Evolutionary conservation across 768 basidiomycete species (phyloP), one percentile per base, ranked within the genome.

Genomic region (Mycena metata): DNA sequence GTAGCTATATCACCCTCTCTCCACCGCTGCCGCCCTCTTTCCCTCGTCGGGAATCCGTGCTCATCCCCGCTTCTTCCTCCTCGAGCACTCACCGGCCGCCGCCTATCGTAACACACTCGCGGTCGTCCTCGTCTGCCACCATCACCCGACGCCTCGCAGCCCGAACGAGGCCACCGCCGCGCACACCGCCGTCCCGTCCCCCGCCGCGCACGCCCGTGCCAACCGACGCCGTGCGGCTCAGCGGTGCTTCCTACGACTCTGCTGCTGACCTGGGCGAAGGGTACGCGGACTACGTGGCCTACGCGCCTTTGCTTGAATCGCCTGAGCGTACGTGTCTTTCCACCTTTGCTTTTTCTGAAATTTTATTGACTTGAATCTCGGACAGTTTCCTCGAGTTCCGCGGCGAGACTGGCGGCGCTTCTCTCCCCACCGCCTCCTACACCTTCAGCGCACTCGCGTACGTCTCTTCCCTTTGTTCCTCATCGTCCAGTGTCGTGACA

Each of bases 141-240:
- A n/a, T n/a, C n/a, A n/a, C n/a, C n/a, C n/a, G n/a, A n/a, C n/a
- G n/a, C n/a, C n/a, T n/a, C n/a, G n/a, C n/a, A n/a, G n/a, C n/a
- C n/a, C n/a, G n/a, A n/a, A n/a, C n/a, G n/a, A n/a, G n/a, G n/a
- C n/a, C n/a, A n/a, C n/a, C n/a, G n/a, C n/a, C n/a, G n/a, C n/a
- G n/a, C n/a, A n/a, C n/a, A n/a, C n/a, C n/a, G n/a, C n/a, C n/a
- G n/a, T n/a, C n/a, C n/a, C n/a, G 69, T 5, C 69, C 64, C 3
- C 69, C 69, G 30, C 69, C 69, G 5, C 57, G 64, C 17, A 69
- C 69, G 30, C 69, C 69, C 36, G 52, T 69, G 11, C 64, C 69
- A 23, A 60, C 33, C 23, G 63, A 65, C 39, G 63, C 64, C 30
- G 30, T 30, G 30, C 30, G 30, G 30, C 30, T 30, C 3, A 30